Percentiles rank a stretch among this genome's conserved stretches.
Conservation (phyloP, 73 alveolate genomes). For the Tetrahymena elliotti region DNA sequence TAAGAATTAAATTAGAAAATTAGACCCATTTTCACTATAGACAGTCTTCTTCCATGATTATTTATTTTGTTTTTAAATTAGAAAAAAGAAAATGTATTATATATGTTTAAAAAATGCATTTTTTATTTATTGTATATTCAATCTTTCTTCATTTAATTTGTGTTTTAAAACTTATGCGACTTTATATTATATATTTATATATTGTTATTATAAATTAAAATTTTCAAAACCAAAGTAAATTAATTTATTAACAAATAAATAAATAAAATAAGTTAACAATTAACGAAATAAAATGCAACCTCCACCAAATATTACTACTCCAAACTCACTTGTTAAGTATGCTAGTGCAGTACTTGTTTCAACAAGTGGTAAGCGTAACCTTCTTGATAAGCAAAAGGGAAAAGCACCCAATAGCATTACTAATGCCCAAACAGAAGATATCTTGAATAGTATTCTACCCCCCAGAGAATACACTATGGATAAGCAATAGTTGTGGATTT, state of each 20-base stretch:
- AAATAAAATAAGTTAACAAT: background rate
- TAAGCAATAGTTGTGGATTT: constrained; percentile 32
- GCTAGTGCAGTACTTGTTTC: constrained; percentile 42
- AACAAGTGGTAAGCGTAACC: constrained; percentile 33
- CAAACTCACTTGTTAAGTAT: constrained; percentile 38
- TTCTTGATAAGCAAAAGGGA: constrained; percentile 22
- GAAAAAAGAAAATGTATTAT: background rate
- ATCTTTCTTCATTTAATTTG: background rate
- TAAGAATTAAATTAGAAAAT: too few relatives aligned
- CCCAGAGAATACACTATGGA: constrained; percentile 50
- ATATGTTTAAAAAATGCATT: too few relatives aligned
- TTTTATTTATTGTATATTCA: background rate
- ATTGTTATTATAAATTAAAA: too few relatives aligned
- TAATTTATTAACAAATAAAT: background rate
- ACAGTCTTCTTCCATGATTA: background rate
- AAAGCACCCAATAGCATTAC: constrained; percentile 38
- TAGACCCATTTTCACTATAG: background rate
- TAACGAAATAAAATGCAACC: background rate
- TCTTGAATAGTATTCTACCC: constrained; percentile 37
- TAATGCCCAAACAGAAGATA: constrained; percentile 43
- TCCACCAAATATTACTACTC: constrained; percentile 37
- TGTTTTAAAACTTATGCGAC: background rate
- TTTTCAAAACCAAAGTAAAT: background rate
- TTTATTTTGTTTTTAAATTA: background rate
- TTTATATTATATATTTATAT: too few relatives aligned